Percentiles rank a stretch among this genome's conserved stretches.
phyloP scores from a whole-genome alignment of 192 early-diverging fungal genomes.

The Kickxella alabastrina region DNA sequence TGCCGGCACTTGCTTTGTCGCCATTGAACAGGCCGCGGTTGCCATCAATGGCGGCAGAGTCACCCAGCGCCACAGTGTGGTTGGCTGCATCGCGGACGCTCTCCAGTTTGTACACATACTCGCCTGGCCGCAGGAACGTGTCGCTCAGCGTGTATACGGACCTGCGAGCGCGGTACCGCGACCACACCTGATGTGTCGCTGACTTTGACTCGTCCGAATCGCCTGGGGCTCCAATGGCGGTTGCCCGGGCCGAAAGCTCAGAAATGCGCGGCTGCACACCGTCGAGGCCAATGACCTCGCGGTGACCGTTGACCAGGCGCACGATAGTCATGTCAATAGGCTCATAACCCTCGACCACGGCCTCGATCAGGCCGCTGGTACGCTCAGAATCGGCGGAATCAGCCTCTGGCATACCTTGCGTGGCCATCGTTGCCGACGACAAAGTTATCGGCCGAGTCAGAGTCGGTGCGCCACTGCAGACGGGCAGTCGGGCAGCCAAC shows the following conservation, averaged over 20 bases:
- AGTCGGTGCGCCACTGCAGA: constrained; percentile 41
- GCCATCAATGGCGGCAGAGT: background rate
- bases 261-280: constrained; percentile 13
- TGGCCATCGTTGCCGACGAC: too few species aligned
- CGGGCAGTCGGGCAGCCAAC: constrained; percentile 36
- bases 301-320: constrained; percentile 41
- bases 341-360: constrained; percentile 38
- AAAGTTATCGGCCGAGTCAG: constrained; percentile 3
- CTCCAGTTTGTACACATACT: constrained; percentile 48
- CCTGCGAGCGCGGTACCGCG: constrained; percentile 22
- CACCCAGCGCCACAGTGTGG: constrained; percentile 28
- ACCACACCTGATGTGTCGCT: constrained; percentile 12
- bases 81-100: constrained; percentile 41
- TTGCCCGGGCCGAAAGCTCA: background rate
- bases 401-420: too few species aligned
- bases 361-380: constrained; percentile 25
- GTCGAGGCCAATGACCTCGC: constrained; percentile 41
- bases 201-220: constrained; percentile 4
- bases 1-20: constrained; percentile 8
- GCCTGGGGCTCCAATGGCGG: background rate
- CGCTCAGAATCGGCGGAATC: too few species aligned
- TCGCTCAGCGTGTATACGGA: constrained; percentile 33
- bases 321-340: constrained; percentile 44
- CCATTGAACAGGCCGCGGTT: constrained; percentile 8
- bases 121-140: constrained; percentile 37